Evolutionary conservation across 2,329 filamentous ascomycete genomes (phyloP).

Genomic region (Fusarium luffae): DNA sequence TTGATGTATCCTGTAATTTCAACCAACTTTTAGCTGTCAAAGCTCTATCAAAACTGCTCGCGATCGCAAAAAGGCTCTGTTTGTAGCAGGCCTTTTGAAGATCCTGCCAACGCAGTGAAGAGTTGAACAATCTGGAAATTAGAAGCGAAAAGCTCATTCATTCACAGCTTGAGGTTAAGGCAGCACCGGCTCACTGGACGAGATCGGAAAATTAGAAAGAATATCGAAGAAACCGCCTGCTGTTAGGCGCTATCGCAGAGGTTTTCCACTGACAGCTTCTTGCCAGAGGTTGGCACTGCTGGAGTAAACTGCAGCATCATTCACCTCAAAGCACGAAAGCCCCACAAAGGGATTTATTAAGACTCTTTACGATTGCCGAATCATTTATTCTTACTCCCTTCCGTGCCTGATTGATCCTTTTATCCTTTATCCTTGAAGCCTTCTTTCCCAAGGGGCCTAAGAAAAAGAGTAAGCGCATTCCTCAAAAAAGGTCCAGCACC

Average conservation of each 20-base stretch:
- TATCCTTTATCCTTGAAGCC: background rate
- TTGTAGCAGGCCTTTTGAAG: slow-evolving; percentile 42
- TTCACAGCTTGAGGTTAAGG: background rate
- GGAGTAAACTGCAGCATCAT: slow-evolving; percentile 7
- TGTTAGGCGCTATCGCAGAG: slow-evolving; percentile 9
- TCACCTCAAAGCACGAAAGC: slow-evolving; percentile 1
- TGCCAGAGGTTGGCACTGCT: slow-evolving; percentile 38
- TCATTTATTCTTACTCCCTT: background rate
- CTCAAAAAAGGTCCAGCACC: background rate
- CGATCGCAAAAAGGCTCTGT: slow-evolving; percentile 39
- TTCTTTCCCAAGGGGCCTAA: background rate
- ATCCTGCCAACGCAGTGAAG: slow-evolving; percentile 36
- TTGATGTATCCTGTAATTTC: slow-evolving; percentile 9
- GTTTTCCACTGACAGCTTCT: slow-evolving; percentile 12
- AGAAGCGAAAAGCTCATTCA: slow-evolving; percentile 4
- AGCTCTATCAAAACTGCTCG: slow-evolving; percentile 33
- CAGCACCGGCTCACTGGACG: background rate
- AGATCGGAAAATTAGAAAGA: background rate
- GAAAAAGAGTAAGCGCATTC: slow-evolving; percentile 14
- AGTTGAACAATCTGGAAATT: slow-evolving; percentile 18
- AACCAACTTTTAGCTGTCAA: slow-evolving; percentile 6
- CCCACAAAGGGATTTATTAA: slow-evolving; percentile 5
- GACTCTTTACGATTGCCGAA: background rate
- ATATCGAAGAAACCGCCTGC: background rate
- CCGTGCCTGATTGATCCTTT: background rate